Conservation (phyloP, 306 rosid genomes). For the Corylus avellana region DNA sequence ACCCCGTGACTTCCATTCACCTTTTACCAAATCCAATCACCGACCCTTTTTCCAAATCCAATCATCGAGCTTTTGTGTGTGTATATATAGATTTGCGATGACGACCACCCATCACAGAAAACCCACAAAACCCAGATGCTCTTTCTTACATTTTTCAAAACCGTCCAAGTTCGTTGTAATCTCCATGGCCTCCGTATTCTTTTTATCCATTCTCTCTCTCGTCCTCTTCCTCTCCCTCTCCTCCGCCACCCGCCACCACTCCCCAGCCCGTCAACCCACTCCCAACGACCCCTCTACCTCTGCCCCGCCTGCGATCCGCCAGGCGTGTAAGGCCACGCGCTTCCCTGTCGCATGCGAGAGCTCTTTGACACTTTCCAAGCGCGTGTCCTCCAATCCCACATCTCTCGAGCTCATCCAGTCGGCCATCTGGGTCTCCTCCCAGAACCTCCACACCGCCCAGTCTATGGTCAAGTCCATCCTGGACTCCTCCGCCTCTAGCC, state of each 20-base stretch:
- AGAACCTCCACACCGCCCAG: constrained; percentile 53
- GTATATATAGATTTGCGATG: constrained; percentile 12
- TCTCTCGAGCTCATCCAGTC: constrained; percentile 48
- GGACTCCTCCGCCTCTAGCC: constrained; percentile 35
- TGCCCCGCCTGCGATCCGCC: constrained; percentile 26
- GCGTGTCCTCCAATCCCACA: constrained; percentile 37
- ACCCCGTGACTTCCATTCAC: too few relatives aligned
- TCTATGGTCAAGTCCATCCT: constrained; percentile 53
- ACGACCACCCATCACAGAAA: constrained; percentile 18
- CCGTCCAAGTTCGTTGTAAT: constrained; percentile 44
- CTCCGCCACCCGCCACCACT: constrained; percentile 41
- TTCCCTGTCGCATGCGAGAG: constrained; percentile 57
- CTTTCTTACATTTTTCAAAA: constrained; percentile 4
- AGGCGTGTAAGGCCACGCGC: constrained; percentile 77
- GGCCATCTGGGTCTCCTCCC: constrained; percentile 45
- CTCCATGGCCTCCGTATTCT: constrained; percentile 58
- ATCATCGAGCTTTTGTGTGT: too few relatives aligned
- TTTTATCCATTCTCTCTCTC: constrained; percentile 42
- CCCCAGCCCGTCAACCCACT: not conserved
- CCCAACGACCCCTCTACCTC: not conserved
- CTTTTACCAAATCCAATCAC: too few relatives aligned
- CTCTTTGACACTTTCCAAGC: constrained; percentile 34
- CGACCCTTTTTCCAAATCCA: too few relatives aligned
- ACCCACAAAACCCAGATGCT: constrained; percentile 6
- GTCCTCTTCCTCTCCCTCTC: constrained; percentile 43